Conservation (phyloP, 805 yeast genomes). For the Kurtzmaniella fragi region DNA sequence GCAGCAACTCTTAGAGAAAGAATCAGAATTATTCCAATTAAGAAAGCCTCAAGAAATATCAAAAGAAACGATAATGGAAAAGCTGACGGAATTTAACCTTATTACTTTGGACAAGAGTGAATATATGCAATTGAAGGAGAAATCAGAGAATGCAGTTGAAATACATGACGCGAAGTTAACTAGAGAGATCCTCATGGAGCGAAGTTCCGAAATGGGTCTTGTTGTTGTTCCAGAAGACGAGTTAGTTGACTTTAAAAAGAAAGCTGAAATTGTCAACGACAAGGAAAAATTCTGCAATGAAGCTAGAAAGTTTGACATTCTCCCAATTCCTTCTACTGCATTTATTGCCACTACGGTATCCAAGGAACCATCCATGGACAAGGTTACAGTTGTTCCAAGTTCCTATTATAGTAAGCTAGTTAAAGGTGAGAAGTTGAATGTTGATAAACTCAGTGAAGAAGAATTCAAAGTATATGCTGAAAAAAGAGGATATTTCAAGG, state of each 20-base stretch:
- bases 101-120: constrained; percentile 25
- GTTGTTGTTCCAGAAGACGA: constrained; percentile 18
- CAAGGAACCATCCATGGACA: constrained; percentile 47
- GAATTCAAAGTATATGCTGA: constrained; percentile 41
- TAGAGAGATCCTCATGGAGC: constrained; percentile 6
- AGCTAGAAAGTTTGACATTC: constrained; percentile 43
- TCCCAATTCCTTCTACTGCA: constrained; percentile 55
- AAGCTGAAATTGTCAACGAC: constrained; percentile 15
- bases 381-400: constrained; percentile 60
- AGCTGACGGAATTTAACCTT: constrained; percentile 27
- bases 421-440: constrained; percentile 37
- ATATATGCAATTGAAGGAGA: constrained; percentile 21
- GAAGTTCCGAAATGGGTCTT: constrained; percentile 33
- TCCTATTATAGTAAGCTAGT: constrained; percentile 58
- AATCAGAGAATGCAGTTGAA: not conserved
- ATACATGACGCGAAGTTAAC: not conserved
- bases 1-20: constrained; percentile 25
- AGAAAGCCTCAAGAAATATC: constrained; percentile 8
- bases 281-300: constrained; percentile 23
- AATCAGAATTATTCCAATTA: constrained; percentile 21
- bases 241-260: constrained; percentile 13
- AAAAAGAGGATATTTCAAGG: constrained; percentile 43
- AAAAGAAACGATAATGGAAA: constrained; percentile 18
- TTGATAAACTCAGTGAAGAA: constrained; percentile 43
- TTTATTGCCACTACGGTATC: constrained; percentile 61